Evolutionary conservation across 2,329 filamentous ascomycete species (phyloP), one percentile per base, ranked within the genome.

Genomic region (Waltergamsia citrina): DNA sequence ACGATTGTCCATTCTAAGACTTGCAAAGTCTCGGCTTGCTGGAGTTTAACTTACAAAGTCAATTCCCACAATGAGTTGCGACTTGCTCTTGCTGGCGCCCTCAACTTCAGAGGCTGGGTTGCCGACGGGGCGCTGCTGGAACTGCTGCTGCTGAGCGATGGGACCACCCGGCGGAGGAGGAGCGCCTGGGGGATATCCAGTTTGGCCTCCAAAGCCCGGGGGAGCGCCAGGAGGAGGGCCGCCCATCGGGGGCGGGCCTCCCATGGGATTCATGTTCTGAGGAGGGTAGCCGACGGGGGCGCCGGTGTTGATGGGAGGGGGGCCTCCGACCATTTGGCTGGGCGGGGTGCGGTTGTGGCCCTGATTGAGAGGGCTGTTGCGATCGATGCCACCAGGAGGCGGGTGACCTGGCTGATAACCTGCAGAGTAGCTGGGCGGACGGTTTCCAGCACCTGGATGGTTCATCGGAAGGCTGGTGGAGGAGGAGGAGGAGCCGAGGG

Each of bases 21-120:
- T n/a, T n/a, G 22, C 14, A 24, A 14, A 22, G 15, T 15, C 34
- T 21, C 29, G 8, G 17, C 19, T 7, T 5, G 16, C 24, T 21
- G 8, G n/a, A 21, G 30, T 16, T 22, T 14, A 17, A 51, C 80
- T 65, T 67, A 94, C 92, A 70, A 98, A 98, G 63, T 98, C 92
- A 56, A 98, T 96, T 46, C 92, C 92, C 36, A 98, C 92, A 58
- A 98, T 98, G 51, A 98, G 70, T 67, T 96, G 92, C 34, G 92
- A 85, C 69, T 95, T 95, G 66, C 81, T 94, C 55, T 85, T 78
- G 51, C 81, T 86, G 48, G 80, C 85, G 39, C 85, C 88, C 49
- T 94, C 86, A 23, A 94, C 84, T 60, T 96, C 90, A 38, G 71
- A 70, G 29, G 73, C 71, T 12, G 66, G 63, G 48, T 63, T 62